Base-by-base conservation (phyloP, 495 filamentous ascomycete species). In the Penicillium antarcticum region DNA sequence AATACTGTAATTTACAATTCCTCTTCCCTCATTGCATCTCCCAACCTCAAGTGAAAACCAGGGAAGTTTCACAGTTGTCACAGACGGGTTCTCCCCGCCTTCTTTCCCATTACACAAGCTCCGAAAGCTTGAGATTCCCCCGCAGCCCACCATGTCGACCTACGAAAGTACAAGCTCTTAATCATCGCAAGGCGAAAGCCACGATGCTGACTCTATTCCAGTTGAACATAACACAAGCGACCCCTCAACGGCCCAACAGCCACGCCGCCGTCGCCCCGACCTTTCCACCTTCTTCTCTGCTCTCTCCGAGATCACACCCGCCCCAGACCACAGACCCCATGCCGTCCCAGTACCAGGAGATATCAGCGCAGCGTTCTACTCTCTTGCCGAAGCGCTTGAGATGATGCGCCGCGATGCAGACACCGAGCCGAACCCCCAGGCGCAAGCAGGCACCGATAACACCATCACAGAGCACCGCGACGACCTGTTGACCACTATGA, bases 211-310 rank as follows among this genome's bases (percentile, higher is more conserved):
- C 32, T 17, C 14, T 31, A 23, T 16, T 42, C 5, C 58, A 96
- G 91, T 92, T 63, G 92, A 96, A 68, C 92, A 97, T 76, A 87
- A 86, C 65, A 88, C 73, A 23, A 63, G 67, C 34, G 66, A 74
- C 51, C 74, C 72, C 45, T 62, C 72, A 33, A 43, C 67, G 49
- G 42, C 51, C 53, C 56, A 46, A 23, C 72, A 45, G 53, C 61
- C 49, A 33, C 73, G 56, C 58, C 74, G 59, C 50, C 85, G 84
- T 42, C 88, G 88, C 40, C 83, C 90, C 33, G 89, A 95, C 72
- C 87, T 96, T 70, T 86, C 87, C 40, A 88, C 86, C 67, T 97
- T 97, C 82, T 91, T 87, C 75, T 75, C 85, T 37, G 84, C 86
- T 42, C 84, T 95, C 43, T 73, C 77, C 59, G 80, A 86, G 57